Evolutionary conservation across 805 yeast genomes (phyloP), one percentile per base, ranked within the genome.

Genomic region (Ogataea nakhonphanomensis): DNA sequence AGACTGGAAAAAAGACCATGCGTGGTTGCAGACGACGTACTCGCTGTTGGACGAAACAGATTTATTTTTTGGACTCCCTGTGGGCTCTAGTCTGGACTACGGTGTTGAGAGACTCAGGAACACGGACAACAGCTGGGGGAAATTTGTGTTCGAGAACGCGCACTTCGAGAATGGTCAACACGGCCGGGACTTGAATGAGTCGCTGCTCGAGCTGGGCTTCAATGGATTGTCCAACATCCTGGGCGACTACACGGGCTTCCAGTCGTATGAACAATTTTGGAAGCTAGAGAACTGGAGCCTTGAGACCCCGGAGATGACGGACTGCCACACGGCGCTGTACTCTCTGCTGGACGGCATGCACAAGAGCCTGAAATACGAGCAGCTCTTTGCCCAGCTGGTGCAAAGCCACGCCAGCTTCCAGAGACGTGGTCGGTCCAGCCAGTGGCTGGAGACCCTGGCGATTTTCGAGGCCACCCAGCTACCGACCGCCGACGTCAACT

Each of bases 281-380:
- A 84, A 84, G 53, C 60, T 90, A 29, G 75, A 73, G 30, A 74
- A 76, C 35, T 90, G 97, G 97, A 83, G 82, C 39, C 45, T 84
- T 1, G 86, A 95, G 0, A 45, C 56, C 0, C 69, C 80, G 1
- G 56, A 53, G 2, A 48, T 43, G 0, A 55, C 72, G 0, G 36
- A 39, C 0, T 74, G 69, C 28, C 68, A 75, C 32, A 73, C 72
- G 31, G 62, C 68, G 2, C 59, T 81, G 2, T 87, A 82, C 54
- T 64, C 67, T 4, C 55, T 76, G 1, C 62, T 84, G 44, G 80
- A 76, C 48, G 55, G 21, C 12, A 10, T 10, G 15, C 32, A 27
- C n/a, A 9, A 13, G 25, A 14, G 8, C 8, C 20, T 8, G 9
- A 6, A 13, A 14, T 32, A 28, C 30, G 37, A 22, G n/a, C 12